Evolutionary conservation across 345 rosid species (phyloP), one percentile per base, ranked within the genome.

Genomic region (Lepidium didymum): DNA sequence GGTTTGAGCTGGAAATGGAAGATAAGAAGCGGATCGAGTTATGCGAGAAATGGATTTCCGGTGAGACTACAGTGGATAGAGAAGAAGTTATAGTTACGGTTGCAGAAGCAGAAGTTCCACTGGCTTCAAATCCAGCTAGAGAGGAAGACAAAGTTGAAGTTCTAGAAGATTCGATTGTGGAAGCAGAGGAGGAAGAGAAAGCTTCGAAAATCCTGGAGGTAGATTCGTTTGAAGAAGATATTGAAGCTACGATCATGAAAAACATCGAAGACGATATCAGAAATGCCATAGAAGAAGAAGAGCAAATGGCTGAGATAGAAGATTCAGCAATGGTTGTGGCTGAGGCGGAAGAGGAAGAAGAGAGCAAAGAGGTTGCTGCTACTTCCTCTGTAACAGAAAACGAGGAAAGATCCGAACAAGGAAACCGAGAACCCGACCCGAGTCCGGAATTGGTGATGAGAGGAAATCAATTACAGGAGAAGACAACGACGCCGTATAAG

Each of bases 321-420:
- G 56, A 53, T 16, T 41, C 13, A 44, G 27, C 73, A 19, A 43
- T 41, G 47, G 67, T 38, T 23, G 40, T 33, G 46, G 71, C 33
- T 43, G 12, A 35, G 44, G 8, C 10, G 19, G 69, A 61, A 34
- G 70, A 59, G 42, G 61, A 49, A 31, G 67, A 74, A 57, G 77
- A 63, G 27, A 57, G 27, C 21, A 72, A 68, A 29, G 72, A 38
- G 40, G 34, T 63, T 23, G 41, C 13, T 33, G 44, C 5, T 46
- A 47, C 25, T 10, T 19, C 33, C 33, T 5, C 53, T 21, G 41
- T 29, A 21, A 42, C 71, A 0, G 42, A 44, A 70, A 72, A 75
- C 61, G 63, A 21, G 4, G 79, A 72, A 67, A 75, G 80, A 75
- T 43, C 89, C 66, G 77, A 80, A 55, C 52, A 77, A 50, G 74